phyloP scores from a whole-genome alignment of 2,329 filamentous ascomycete genomes.

The Aspergillus versicolor region DNA sequence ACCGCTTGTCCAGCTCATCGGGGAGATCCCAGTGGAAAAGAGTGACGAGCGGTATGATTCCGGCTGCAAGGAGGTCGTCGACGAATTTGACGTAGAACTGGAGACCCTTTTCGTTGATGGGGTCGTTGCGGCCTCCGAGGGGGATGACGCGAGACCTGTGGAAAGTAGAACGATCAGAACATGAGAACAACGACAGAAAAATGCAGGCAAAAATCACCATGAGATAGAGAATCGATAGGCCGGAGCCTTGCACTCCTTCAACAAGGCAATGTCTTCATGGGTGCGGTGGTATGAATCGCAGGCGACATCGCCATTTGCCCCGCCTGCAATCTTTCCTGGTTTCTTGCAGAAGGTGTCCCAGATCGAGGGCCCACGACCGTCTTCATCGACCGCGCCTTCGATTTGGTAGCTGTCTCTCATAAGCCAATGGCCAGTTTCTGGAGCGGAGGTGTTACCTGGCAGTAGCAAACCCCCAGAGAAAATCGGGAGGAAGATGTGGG shows the following conservation, averaged over 20 bases:
- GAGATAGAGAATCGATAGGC: slow-evolving; percentile 83
- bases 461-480: slow-evolving; percentile 78
- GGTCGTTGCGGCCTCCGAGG: slow-evolving; percentile 77
- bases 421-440: not conserved
- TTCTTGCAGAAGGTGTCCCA: slow-evolving; percentile 87
- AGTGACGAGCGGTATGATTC: slow-evolving; percentile 78
- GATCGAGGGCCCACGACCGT: slow-evolving; percentile 78
- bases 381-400: slow-evolving; percentile 71
- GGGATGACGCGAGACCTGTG: slow-evolving; percentile 71
- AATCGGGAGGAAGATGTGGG: slow-evolving; percentile 61
- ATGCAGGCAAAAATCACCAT: slow-evolving; percentile 46
- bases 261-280: slow-evolving; percentile 71
- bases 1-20: slow-evolving; percentile 73
- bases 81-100: slow-evolving; percentile 77
- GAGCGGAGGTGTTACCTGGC: slow-evolving; percentile 55
- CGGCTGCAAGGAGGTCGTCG: slow-evolving; percentile 72
- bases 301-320: slow-evolving; percentile 70
- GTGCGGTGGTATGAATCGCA: slow-evolving; percentile 87
- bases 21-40: slow-evolving; percentile 89
- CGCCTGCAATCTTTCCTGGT: slow-evolving; percentile 79
- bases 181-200: not conserved
- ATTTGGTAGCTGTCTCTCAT: slow-evolving; percentile 72
- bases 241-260: slow-evolving; percentile 71
- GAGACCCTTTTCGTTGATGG: slow-evolving; percentile 74
- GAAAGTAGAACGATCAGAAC: not conserved